Percentiles rank a stretch among this genome's conserved stretches.
Evolutionary conservation across 164 flowering plant genomes (phyloP).

Genomic region (Saururus chinensis): DNA sequence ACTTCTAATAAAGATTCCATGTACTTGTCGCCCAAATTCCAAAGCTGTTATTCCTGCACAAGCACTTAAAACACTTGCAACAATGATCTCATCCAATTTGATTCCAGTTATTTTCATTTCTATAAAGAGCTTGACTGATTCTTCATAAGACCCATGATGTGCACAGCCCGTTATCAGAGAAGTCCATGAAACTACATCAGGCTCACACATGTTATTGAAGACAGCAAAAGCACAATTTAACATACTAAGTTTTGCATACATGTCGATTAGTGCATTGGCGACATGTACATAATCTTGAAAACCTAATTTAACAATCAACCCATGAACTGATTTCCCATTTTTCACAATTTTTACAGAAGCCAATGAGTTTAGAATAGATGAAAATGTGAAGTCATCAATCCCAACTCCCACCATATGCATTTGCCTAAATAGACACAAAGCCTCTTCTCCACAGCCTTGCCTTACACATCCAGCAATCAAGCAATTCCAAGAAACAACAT

Average conservation of each 20-base stretch:
- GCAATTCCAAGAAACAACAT: constrained; percentile 79
- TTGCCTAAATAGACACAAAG: constrained; percentile 39
- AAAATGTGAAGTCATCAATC: constrained; percentile 65
- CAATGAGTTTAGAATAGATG: constrained; percentile 58
- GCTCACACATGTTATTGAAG: constrained; percentile 40
- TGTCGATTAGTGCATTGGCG: constrained; percentile 71
- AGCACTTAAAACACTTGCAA: constrained; percentile 54
- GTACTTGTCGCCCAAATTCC: constrained; percentile 68
- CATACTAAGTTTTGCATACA: constrained; percentile 64
- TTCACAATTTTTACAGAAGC: constrained; percentile 26
- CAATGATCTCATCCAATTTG: constrained; percentile 44
- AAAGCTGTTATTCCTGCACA: constrained; percentile 60
- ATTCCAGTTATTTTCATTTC: constrained; percentile 44
- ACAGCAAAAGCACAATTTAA: constrained; percentile 35
- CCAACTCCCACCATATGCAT: constrained; percentile 51
- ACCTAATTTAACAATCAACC: constrained; percentile 56
- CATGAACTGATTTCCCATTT: constrained; percentile 45
- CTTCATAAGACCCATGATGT: constrained; percentile 43
- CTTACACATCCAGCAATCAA: constrained; percentile 69
- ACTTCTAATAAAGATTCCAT: constrained; percentile 36
- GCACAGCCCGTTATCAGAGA: constrained; percentile 66
- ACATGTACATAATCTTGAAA: constrained; percentile 42
- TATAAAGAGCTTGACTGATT: constrained; percentile 39
- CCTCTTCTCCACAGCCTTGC: constrained; percentile 48
- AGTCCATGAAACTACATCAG: constrained; percentile 86